A percentile compares a stretch with the other conserved stretches of the same genome.
Evolutionary conservation across 805 yeast genomes (phyloP).

Genomic region (Ogataea zsoltii): DNA sequence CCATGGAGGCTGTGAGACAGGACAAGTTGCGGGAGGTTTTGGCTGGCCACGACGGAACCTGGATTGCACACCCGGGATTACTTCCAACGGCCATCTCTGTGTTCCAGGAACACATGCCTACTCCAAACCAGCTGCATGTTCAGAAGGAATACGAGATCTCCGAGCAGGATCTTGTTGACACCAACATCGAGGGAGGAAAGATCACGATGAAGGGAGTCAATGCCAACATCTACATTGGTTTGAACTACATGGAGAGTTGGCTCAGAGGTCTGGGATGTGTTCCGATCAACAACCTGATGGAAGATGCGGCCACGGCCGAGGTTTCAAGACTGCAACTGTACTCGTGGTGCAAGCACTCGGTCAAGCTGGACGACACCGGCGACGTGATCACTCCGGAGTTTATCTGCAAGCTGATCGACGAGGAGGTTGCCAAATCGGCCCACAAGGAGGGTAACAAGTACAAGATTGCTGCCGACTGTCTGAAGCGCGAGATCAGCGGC

Average conservation of each 20-base stretch:
- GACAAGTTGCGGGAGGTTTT: constrained; percentile 77
- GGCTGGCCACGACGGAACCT: constrained; percentile 84
- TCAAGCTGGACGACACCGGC: constrained; percentile 57
- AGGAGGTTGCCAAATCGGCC: constrained; percentile 57
- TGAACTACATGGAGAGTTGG: constrained; percentile 86
- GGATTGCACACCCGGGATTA: constrained; percentile 88
- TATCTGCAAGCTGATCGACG: constrained; percentile 56
- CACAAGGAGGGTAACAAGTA: constrained; percentile 65
- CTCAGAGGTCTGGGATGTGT: constrained; percentile 82
- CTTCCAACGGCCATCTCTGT: constrained; percentile 72
- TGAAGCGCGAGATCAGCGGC: constrained; percentile 72
- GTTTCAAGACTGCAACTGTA: constrained; percentile 80
- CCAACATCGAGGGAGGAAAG: constrained; percentile 60
- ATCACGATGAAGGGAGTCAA: constrained; percentile 72
- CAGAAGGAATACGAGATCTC: constrained; percentile 48
- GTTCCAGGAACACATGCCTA: constrained; percentile 75
- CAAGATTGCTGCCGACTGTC: constrained; percentile 65
- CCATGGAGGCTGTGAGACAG: constrained; percentile 69
- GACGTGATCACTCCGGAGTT: constrained; percentile 59
- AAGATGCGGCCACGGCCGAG: constrained; percentile 89
- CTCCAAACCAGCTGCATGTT: constrained; percentile 70
- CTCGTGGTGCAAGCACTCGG: constrained; percentile 81
- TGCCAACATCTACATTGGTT: constrained; percentile 72
- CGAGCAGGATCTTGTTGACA: constrained; percentile 61
- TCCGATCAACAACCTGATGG: constrained; percentile 83